Conservation (phyloP, 805 yeast genomes). For the Candida broadrunensis region DNA sequence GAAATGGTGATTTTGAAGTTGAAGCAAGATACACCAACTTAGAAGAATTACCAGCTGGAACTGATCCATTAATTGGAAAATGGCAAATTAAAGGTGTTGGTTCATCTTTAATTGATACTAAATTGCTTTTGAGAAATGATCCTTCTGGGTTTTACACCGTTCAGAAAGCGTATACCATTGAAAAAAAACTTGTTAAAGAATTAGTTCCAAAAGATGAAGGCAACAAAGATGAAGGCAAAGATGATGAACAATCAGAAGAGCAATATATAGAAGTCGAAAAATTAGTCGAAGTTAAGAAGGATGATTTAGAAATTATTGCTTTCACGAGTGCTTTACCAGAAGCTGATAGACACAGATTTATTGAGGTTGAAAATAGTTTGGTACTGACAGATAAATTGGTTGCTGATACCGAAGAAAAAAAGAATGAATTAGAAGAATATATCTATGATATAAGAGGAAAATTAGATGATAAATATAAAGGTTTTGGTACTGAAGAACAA, state of each 20-base stretch:
- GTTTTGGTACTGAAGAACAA: conserved; percentile 88
- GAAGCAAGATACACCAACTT: conserved; percentile 83
- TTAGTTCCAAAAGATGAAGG: conserved; percentile 64
- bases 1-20: conserved; percentile 83
- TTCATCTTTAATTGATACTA: conserved; percentile 74
- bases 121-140: conserved; percentile 93
- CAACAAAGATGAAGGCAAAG: conserved; percentile 34
- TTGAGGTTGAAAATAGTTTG: conserved; percentile 84
- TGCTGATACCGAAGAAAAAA: conserved; percentile 97
- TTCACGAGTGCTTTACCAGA: conserved; percentile 62
- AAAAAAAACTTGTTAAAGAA: conserved; percentile 87
- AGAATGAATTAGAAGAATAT: conserved; percentile 97
- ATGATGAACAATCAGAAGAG: conserved; percentile 46
- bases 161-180: conserved; percentile 92
- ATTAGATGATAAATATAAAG: conserved; percentile 85
- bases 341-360: conserved; percentile 51
- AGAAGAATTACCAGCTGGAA: conserved; percentile 68
- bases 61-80: conserved; percentile 65
- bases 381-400: conserved; percentile 91
- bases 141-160: conserved; percentile 94
- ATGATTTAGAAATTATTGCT: conserved; percentile 62
- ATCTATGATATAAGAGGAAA: conserved; percentile 96
- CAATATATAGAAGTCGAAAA: conserved; percentile 88
- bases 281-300: conserved; percentile 90
- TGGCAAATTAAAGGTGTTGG: conserved; percentile 92